These are phyloP conservation scores for Cytospora piceicola DNA, from an alignment of 2,329 filamentous ascomycete species.

Conservation along the genomic window DNA sequence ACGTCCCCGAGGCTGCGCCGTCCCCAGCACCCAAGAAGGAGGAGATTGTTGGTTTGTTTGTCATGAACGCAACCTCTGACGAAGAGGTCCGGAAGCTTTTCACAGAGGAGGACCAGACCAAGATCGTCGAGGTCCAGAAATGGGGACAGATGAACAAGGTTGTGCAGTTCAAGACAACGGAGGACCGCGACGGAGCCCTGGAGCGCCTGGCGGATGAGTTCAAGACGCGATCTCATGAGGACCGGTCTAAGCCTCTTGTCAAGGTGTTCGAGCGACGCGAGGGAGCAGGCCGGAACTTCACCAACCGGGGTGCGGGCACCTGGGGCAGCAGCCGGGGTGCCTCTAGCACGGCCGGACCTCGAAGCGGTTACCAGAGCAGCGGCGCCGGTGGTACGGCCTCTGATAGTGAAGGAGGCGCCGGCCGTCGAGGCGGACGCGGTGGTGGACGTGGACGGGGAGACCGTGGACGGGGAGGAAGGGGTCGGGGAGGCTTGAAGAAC, in stretches of 20 bases:
- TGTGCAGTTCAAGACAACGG: constrained; percentile 77
- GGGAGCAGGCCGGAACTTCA: constrained; percentile 52
- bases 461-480: constrained; percentile 61
- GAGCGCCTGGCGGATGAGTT: constrained; percentile 74
- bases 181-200: constrained; percentile 82
- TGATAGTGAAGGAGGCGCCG: constrained; percentile 63
- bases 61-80: constrained; percentile 82
- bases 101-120: constrained; percentile 77
- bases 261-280: constrained; percentile 79
- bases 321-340: constrained; percentile 72
- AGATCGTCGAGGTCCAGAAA: constrained; percentile 79
- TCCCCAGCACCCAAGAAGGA: constrained; percentile 65
- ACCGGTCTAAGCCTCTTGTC: constrained; percentile 78
- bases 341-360: constrained; percentile 52
- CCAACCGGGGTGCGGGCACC: constrained; percentile 65
- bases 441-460: constrained; percentile 60
- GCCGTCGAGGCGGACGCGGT: constrained; percentile 58
- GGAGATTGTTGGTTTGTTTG: constrained; percentile 79
- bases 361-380: constrained; percentile 83
- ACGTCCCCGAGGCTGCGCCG: constrained; percentile 55
- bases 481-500: constrained; percentile 63
- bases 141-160: constrained; percentile 81
- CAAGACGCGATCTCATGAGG: constrained; percentile 72
- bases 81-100: constrained; percentile 84
- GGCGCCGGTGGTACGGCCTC: constrained; percentile 80